These are phyloP conservation scores for Boletus sp. DNA, from an alignment of 768 basidiomycete genomes.

Conservation along the genomic window DNA sequence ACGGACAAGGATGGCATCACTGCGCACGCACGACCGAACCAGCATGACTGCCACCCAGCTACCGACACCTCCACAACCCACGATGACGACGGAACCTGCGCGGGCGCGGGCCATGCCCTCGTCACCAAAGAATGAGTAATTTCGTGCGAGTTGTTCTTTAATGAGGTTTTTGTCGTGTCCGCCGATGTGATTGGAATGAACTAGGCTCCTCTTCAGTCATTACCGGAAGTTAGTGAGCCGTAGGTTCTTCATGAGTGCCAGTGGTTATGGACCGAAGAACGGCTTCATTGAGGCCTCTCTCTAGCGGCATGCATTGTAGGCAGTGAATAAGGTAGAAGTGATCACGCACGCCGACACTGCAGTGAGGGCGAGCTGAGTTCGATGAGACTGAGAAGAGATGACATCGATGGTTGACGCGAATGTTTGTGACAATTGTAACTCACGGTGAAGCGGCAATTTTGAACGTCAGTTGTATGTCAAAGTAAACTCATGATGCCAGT, in stretches of 20 bases:
- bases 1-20: not conserved
- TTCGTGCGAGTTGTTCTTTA: constrained; percentile 86
- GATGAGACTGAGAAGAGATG: constrained; percentile 46
- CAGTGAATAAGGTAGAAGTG: constrained; percentile 59
- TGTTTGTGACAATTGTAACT: not conserved
- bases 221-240: not conserved
- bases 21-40: constrained; percentile 70
- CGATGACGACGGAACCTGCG: constrained; percentile 72
- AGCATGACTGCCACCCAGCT: constrained; percentile 97
- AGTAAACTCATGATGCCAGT: not conserved
- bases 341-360: constrained; percentile 63
- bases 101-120: constrained; percentile 82
- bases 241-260: constrained; percentile 8
- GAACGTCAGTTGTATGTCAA: too few relatives aligned
- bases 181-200: constrained; percentile 19
- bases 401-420: constrained; percentile 17
- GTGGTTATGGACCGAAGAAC: constrained; percentile 49
- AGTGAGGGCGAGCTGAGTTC: constrained; percentile 60
- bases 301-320: constrained; percentile 50
- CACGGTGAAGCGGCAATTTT: too few relatives aligned
- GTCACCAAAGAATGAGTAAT: constrained; percentile 93
- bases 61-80: constrained; percentile 96
- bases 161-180: constrained; percentile 80
- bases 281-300: constrained; percentile 54
- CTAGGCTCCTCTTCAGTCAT: not conserved